A percentile compares a stretch with the other conserved stretches of the same genome.
phyloP scores from a whole-genome alignment of 2,329 filamentous ascomycete genomes.

The Fusarium foetens region DNA sequence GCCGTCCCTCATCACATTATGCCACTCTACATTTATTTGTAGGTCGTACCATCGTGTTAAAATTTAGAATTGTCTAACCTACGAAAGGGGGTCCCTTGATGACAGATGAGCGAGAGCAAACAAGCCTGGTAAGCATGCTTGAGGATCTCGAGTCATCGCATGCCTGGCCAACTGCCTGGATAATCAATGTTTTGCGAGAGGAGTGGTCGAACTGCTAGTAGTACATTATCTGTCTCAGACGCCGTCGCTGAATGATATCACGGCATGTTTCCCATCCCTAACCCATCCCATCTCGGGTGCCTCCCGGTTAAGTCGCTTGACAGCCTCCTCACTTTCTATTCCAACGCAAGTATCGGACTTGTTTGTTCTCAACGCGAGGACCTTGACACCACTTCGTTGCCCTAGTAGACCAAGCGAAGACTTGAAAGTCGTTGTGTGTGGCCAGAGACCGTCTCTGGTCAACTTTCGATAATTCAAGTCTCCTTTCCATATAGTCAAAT shows the following conservation, averaged over 20 bases:
- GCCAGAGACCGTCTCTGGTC: constrained; percentile 7
- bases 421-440: constrained; percentile 3
- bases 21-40: constrained; percentile 18
- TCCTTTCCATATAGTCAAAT: constrained; percentile 15
- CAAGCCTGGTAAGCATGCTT: neutral
- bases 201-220: constrained; percentile 3
- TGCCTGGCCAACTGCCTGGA: constrained; percentile 12
- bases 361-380: constrained; percentile 5
- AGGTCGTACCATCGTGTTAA: neutral
- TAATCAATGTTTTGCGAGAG: constrained; percentile 1
- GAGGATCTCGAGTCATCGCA: constrained; percentile 1
- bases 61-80: neutral
- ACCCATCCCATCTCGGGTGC: neutral
- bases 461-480: constrained; percentile 16
- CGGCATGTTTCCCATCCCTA: constrained; percentile 1
- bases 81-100: constrained; percentile 1
- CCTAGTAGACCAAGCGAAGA: neutral
- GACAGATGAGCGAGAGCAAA: neutral
- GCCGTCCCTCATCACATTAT: constrained; percentile 8
- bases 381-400: neutral
- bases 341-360: constrained; percentile 13
- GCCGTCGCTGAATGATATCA: constrained; percentile 11
- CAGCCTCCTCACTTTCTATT: neutral
- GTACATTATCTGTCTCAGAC: neutral
- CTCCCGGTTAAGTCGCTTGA: neutral